Evolutionary conservation across 1,139 yeast genomes (phyloP).

Genomic region (Blastobotrys illinoisensis): DNA sequence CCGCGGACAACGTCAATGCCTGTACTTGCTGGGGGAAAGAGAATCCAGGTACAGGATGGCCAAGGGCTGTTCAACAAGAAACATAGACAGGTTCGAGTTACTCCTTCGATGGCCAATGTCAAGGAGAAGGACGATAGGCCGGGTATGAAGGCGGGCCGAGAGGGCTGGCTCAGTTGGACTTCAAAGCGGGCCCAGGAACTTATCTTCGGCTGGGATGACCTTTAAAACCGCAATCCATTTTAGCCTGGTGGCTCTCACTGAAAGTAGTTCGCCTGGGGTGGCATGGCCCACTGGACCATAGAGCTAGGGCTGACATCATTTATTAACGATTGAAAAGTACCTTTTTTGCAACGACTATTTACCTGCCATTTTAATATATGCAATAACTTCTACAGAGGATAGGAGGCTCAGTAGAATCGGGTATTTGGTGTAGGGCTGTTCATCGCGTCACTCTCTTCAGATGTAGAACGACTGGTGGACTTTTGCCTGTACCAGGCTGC

Average conservation of each 20-base stretch:
- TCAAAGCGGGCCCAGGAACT: constrained; percentile 34
- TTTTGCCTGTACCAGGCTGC: not conserved
- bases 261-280: no score
- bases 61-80: constrained; percentile 25
- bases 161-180: constrained; percentile 35
- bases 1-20: constrained; percentile 30
- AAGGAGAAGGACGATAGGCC: constrained; percentile 12
- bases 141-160: constrained; percentile 8
- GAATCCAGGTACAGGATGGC: constrained; percentile 26
- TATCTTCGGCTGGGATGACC: constrained; percentile 53
- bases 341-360: not conserved
- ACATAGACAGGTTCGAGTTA: constrained; percentile 12
- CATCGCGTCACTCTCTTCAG: not conserved
- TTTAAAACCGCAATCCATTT: constrained; percentile 27
- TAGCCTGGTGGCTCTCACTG: no score
- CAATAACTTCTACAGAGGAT: not conserved
- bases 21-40: constrained; percentile 19
- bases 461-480: not conserved
- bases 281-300: not conserved
- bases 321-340: not conserved
- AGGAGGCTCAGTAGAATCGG: not conserved
- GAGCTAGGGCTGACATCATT: not conserved
- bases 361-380: not conserved
- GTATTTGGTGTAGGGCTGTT: not conserved
- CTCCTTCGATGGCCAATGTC: constrained; percentile 18